These are phyloP conservation scores for Cryptosporidium sp. DNA, from an alignment of 169 alveolate species.

Conservation along the genomic window DNA sequence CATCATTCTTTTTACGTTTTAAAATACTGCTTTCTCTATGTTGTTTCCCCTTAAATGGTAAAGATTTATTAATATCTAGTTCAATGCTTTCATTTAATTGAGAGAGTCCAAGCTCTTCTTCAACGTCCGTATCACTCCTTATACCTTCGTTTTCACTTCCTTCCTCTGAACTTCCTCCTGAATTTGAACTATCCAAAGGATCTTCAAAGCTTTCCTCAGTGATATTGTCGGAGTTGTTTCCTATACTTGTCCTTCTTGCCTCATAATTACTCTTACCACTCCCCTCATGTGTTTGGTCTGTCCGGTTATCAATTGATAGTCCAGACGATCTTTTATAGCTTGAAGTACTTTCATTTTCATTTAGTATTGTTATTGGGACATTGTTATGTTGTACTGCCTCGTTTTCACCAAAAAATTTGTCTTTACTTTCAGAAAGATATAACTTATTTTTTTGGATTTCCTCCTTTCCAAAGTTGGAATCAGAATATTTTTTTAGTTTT, in stretches of 20 bases:
- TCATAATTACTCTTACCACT: not conserved
- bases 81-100: slow-evolving; percentile 63
- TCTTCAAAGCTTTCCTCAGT: slow-evolving; percentile 15
- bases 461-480: slow-evolving; percentile 5
- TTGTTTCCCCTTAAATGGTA: not conserved
- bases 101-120: slow-evolving; percentile 20
- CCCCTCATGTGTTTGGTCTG: slow-evolving; percentile 12
- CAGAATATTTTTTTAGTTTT: not conserved
- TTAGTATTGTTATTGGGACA: slow-evolving; percentile 44
- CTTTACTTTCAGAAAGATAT: slow-evolving; percentile 2
- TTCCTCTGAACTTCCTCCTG: not conserved
- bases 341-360: slow-evolving; percentile 44
- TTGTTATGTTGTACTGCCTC: not conserved
- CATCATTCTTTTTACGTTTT: slow-evolving; percentile 12
- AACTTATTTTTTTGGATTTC: not conserved
- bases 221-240: not conserved
- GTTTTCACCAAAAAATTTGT: not conserved
- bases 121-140: slow-evolving; percentile 4
- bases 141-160: slow-evolving; percentile 3
- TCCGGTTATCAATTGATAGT: not conserved
- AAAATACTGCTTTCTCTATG: slow-evolving; percentile 7
- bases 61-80: slow-evolving; percentile 8
- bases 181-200: slow-evolving; percentile 7
- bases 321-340: slow-evolving; percentile 16
- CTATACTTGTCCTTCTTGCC: not conserved